Base-by-base conservation (phyloP, 257 asterid species). In the Plantago ovata region DNA sequence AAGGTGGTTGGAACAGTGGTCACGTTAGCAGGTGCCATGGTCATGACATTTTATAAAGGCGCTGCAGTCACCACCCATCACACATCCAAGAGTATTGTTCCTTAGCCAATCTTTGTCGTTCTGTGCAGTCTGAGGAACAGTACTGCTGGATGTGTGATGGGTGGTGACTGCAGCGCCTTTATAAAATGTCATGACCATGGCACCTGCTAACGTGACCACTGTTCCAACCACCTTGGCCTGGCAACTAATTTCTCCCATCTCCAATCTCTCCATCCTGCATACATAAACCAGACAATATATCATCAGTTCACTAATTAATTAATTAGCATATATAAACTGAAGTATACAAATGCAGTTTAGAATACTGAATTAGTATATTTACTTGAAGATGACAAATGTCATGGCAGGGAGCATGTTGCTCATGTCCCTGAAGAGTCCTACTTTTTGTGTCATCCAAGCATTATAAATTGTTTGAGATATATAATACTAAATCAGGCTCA, bases 351-450 rank as follows among this genome's bases (percentile, higher is more conserved):
- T n/a, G n/a, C n/a, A n/a, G n/a, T n/a, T n/a, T n/a, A n/a, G n/a
- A n/a, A n/a, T n/a, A n/a, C n/a, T n/a, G n/a, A n/a, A n/a, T n/a
- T n/a, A 15, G 12, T 56, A 7, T 41, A 12, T 15, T 10, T 68
- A 85, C 96, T 89, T 70, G 80, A 83, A 89, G 32, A 90, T 84
- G 2, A 90, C 81, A 51, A 90, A 90, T 13, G 91, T 86, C 95
- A 86, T 84, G 4, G 97, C 94, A 0, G 97, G 95, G 5, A 90
- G 88, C 90, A 90, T 86, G 85, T 86, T 90, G 41, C 95, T 90
- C 85, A 90, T 80, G 57, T 90, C 95, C 63, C 97, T n/a, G n/a
- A n/a, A n/a, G n/a, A n/a, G n/a, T n/a, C n/a, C n/a, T n/a, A n/a
- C n/a, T n/a, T n/a, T n/a, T n/a, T n/a, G n/a, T n/a, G n/a, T n/a